A percentile compares a stretch with the other conserved stretches of the same genome.
These are phyloP conservation scores for Colletotrichum sojae DNA, from an alignment of 2,329 filamentous ascomycete genomes.

Conservation along the genomic window DNA sequence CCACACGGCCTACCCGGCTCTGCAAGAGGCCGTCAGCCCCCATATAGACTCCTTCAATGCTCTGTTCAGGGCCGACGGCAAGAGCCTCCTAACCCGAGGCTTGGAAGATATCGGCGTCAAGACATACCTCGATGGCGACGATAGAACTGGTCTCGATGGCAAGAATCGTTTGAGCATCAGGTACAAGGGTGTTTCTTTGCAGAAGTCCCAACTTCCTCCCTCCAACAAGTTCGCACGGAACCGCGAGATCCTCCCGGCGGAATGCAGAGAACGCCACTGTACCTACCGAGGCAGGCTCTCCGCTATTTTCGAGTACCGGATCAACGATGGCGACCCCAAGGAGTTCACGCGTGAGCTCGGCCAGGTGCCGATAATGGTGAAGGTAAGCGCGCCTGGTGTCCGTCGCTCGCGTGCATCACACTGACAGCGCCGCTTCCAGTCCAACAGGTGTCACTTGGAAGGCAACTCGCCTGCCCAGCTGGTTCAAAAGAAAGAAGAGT, in stretches of 20 bases:
- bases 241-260: slow-evolving; percentile 89
- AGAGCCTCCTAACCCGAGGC: slow-evolving; percentile 76
- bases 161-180: slow-evolving; percentile 84
- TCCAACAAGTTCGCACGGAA: slow-evolving; percentile 88
- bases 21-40: slow-evolving; percentile 88
- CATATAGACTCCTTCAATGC: slow-evolving; percentile 98
- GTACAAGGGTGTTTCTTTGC: slow-evolving; percentile 85
- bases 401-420: slow-evolving; percentile 31
- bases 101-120: slow-evolving; percentile 92
- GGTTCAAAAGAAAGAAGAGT: slow-evolving; percentile 91
- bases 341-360: slow-evolving; percentile 90
- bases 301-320: slow-evolving; percentile 84
- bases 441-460: slow-evolving; percentile 91
- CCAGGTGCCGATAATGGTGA: slow-evolving; percentile 92
- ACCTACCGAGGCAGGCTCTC: slow-evolving; percentile 91
- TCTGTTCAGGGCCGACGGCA: slow-evolving; percentile 81
- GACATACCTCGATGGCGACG: slow-evolving; percentile 86
- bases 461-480: slow-evolving; percentile 86
- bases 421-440: slow-evolving; percentile 64
- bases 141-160: slow-evolving; percentile 68
- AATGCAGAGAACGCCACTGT: slow-evolving; percentile 93
- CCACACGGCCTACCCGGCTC: slow-evolving; percentile 86
- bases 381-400: slow-evolving; percentile 67
- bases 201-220: slow-evolving; percentile 84
- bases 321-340: slow-evolving; percentile 89